Conservation (phyloP, 352 stramenopile genomes). For the Globisporangium cylindrosporum region DNA sequence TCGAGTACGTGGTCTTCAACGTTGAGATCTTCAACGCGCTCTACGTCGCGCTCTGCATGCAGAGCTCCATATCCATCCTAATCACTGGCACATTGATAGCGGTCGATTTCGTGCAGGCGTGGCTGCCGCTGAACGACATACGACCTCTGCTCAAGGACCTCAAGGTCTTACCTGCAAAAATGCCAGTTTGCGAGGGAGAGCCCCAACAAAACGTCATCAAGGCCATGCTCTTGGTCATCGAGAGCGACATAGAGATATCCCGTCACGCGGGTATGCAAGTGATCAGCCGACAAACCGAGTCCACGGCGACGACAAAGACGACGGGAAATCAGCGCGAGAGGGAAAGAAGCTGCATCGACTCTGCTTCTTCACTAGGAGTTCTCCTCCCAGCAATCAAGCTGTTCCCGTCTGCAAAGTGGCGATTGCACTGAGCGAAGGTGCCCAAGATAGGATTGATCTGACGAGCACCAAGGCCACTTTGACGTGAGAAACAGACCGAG, state of each 20-base stretch:
- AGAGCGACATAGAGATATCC: background rate
- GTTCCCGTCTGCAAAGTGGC: too few relatives aligned
- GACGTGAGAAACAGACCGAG: too few relatives aligned
- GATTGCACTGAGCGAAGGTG: too few relatives aligned
- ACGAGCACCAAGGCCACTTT: too few relatives aligned
- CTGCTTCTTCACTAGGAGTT: too few relatives aligned
- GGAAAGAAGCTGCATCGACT: too few relatives aligned
- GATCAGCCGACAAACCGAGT: background rate
- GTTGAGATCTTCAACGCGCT: conserved; percentile 52
- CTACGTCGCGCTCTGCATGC: conserved; percentile 41
- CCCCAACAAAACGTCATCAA: background rate
- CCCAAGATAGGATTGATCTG: too few relatives aligned
- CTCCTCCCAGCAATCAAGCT: too few relatives aligned
- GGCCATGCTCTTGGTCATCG: conserved; percentile 6
- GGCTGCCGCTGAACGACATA: conserved; percentile 36
- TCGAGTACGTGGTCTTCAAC: conserved; percentile 49
- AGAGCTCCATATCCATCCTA: conserved; percentile 23
- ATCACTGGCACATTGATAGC: conserved; percentile 29
- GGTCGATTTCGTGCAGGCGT: conserved; percentile 34
- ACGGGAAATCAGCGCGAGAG: too few relatives aligned
- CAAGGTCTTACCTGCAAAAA: background rate
- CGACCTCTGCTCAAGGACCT: background rate
- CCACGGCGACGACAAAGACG: background rate
- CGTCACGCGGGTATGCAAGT: background rate
- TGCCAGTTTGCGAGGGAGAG: background rate